Conservation (phyloP, 495 filamentous ascomycete genomes). For the Penicillium subrubescens region DNA sequence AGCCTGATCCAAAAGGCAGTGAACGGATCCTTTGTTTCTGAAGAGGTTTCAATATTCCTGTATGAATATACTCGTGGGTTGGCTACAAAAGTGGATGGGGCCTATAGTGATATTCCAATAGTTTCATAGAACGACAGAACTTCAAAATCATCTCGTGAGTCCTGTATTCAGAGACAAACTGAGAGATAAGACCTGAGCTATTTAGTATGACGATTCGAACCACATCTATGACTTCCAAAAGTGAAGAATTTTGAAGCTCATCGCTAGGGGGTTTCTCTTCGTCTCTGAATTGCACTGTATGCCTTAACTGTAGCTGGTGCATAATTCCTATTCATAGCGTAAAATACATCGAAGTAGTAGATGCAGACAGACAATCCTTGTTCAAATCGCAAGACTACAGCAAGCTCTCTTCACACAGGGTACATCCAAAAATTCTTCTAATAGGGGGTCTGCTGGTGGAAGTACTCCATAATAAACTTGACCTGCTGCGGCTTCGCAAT, state of each 20-base stretch:
- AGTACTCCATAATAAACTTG: constrained; percentile 27
- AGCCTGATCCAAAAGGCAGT: too few relatives aligned
- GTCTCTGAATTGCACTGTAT: background rate
- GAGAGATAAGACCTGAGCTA: too few relatives aligned
- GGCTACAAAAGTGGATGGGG: background rate
- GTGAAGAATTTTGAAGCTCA: too few relatives aligned
- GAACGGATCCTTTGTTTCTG: too few relatives aligned
- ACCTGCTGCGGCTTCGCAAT: constrained; percentile 24
- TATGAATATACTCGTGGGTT: background rate
- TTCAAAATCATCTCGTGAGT: too few relatives aligned
- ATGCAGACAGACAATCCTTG: background rate
- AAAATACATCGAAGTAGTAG: background rate
- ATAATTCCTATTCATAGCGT: background rate
- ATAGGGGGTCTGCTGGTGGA: constrained; percentile 21
- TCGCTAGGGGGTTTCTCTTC: too few relatives aligned
- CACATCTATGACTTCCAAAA: too few relatives aligned
- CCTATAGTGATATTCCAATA: too few relatives aligned
- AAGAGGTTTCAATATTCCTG: background rate
- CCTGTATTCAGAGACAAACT: too few relatives aligned
- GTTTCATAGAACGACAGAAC: too few relatives aligned
- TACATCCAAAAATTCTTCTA: background rate
- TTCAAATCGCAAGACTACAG: background rate
- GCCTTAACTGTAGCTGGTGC: background rate
- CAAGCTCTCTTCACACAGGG: background rate
- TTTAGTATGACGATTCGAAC: too few relatives aligned